A percentile compares a stretch with the other conserved stretches of the same genome.
Evolutionary conservation across 345 rosid species (phyloP).

Genomic region (Eutrema japonicum): DNA sequence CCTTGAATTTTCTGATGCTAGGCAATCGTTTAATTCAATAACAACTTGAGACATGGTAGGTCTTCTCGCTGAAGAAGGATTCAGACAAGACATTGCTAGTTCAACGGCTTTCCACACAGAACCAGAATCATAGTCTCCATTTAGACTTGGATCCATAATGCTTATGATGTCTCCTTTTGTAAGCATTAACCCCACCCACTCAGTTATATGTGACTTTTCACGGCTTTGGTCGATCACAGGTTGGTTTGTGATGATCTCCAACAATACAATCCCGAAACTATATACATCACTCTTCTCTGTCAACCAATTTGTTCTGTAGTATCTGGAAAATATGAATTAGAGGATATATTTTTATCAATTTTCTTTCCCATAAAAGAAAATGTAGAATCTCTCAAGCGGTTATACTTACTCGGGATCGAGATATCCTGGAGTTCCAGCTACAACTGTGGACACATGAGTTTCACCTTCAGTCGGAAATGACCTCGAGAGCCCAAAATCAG

Average conservation of each 20-base stretch:
- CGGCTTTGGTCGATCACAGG: no score
- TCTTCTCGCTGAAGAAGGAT: slow-evolving; percentile 32
- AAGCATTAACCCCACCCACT: slow-evolving; percentile 8
- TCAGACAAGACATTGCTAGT: slow-evolving; percentile 50
- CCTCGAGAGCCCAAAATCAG: slow-evolving; percentile 42
- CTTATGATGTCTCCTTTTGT: slow-evolving; percentile 46
- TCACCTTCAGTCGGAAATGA: slow-evolving; percentile 34
- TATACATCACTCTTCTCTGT: no score
- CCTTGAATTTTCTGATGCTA: slow-evolving; percentile 21
- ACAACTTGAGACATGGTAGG: slow-evolving; percentile 50
- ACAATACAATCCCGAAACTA: no score
- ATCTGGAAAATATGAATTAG: slow-evolving; percentile 6
- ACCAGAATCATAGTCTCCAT: slow-evolving; percentile 38
- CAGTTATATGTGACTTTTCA: no score
- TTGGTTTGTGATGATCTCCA: no score
- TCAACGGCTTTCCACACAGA: slow-evolving; percentile 52
- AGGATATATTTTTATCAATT: background rate
- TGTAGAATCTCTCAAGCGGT: background rate
- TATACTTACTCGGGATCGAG: slow-evolving; percentile 40
- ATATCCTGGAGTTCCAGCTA: slow-evolving; percentile 43
- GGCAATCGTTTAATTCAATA: slow-evolving; percentile 44
- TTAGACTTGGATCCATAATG: slow-evolving; percentile 50
- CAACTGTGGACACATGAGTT: slow-evolving; percentile 40
- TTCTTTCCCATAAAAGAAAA: background rate
- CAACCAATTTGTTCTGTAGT: background rate